phyloP scores from a whole-genome alignment of 2,329 filamentous ascomycete species.

The Knoxdaviesia capensis region DNA sequence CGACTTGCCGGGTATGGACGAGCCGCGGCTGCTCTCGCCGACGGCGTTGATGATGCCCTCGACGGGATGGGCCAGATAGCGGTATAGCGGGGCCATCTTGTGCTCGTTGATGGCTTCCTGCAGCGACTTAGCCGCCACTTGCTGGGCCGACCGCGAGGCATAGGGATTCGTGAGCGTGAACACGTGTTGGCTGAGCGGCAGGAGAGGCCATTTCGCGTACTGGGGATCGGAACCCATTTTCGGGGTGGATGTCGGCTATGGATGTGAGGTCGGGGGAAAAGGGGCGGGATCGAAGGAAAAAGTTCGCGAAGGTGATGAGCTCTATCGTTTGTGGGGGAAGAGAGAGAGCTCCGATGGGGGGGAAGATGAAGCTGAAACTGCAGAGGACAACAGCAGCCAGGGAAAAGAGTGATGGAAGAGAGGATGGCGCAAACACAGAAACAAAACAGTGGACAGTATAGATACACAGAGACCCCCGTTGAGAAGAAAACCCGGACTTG shows the following conservation, averaged over 20 bases:
- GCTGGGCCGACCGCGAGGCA: slow-evolving; percentile 43
- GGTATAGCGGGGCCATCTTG: slow-evolving; percentile 77
- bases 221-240: slow-evolving; percentile 65
- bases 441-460: too few relatives aligned
- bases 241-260: slow-evolving; percentile 5
- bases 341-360: too few relatives aligned
- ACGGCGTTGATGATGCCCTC: slow-evolving; percentile 64
- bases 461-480: too few relatives aligned
- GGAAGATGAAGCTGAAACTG: too few relatives aligned
- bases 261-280: background rate
- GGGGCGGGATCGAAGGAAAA: background rate
- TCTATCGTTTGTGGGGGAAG: too few relatives aligned
- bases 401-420: too few relatives aligned
- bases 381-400: too few relatives aligned
- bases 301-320: too few relatives aligned
- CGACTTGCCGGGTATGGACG: slow-evolving; percentile 24
- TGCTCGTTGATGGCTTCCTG: slow-evolving; percentile 68
- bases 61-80: slow-evolving; percentile 61
- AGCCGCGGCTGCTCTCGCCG: slow-evolving; percentile 15
- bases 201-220: slow-evolving; percentile 67
- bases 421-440: too few relatives aligned
- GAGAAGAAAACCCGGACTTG: too few relatives aligned
- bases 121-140: slow-evolving; percentile 50
- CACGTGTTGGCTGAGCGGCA: slow-evolving; percentile 67
- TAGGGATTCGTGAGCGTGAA: slow-evolving; percentile 72